These are phyloP conservation scores for Petunia hybrid DNA, from an alignment of 305 asterid species.

Conservation along the genomic window DNA sequence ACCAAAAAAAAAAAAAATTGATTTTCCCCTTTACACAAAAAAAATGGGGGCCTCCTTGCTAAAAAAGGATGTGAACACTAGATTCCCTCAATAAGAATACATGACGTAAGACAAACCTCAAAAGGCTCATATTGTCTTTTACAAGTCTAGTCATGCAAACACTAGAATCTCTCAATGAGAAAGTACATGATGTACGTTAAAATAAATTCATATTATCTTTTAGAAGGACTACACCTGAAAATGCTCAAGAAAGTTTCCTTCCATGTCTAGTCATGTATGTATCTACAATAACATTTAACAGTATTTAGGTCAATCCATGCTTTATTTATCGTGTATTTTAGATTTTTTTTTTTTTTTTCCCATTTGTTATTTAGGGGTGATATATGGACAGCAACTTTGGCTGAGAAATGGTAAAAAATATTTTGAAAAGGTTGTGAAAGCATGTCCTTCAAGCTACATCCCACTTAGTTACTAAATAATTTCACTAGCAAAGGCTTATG, in stretches of 20 bases:
- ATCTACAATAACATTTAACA: not conserved
- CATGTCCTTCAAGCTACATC: slow-evolving; percentile 5
- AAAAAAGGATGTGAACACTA: not conserved
- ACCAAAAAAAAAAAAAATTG: not conserved
- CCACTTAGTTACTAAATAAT: not conserved
- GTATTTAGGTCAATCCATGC: slow-evolving; percentile 22
- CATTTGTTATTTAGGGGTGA: not conserved
- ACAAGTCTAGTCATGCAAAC: not conserved
- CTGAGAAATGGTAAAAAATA: not conserved
- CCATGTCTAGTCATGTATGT: not conserved
- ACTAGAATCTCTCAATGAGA: not conserved
- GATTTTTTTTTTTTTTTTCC: too few species aligned
- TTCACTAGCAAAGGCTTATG: slow-evolving; percentile 18
- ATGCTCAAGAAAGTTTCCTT: not conserved
- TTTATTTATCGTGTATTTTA: not conserved
- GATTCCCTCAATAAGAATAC: slow-evolving; percentile 7
- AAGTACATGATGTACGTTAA: not conserved
- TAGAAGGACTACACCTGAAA: slow-evolving; percentile 8
- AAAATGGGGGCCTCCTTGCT: not conserved
- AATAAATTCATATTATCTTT: not conserved
- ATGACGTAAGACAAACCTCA: not conserved
- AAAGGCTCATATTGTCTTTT: not conserved
- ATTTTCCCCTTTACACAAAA: not conserved
- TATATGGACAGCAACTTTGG: not conserved
- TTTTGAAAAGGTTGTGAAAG: not conserved